Conservation (phyloP, 805 yeast species). For the Zygosaccharomyces pseudorouxii region DNA sequence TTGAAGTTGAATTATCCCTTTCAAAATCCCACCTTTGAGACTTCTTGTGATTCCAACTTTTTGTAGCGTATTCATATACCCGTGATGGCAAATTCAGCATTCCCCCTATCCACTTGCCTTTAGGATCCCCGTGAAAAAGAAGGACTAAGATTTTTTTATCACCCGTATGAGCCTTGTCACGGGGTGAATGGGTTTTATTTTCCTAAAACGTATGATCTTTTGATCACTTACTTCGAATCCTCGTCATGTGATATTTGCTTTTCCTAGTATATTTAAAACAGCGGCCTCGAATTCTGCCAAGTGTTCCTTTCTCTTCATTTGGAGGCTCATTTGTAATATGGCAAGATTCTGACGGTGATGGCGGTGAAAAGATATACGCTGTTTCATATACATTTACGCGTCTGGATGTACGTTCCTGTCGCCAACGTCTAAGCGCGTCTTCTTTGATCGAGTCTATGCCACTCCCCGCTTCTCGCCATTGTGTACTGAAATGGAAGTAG, state of each 20-base stretch:
- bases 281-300: no score
- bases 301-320: no score
- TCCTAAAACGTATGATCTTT: no score
- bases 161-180: not conserved
- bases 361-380: no score
- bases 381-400: no score
- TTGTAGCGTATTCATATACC: not conserved
- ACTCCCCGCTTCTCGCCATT: not conserved
- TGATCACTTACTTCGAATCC: no score
- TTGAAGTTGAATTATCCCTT: not conserved
- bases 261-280: not conserved
- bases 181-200: not conserved
- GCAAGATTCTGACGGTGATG: no score
- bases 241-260: not conserved
- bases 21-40: not conserved
- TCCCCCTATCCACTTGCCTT: conserved; percentile 1
- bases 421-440: no score
- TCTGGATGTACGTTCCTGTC: no score
- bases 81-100: not conserved
- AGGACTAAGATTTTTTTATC: not conserved
- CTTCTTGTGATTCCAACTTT: not conserved
- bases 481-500: not conserved
- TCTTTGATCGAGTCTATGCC: no score
- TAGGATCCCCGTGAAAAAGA: not conserved
- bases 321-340: no score